These are phyloP conservation scores for Pestalotiopsis sp. DNA, from an alignment of 2,329 filamentous ascomycete species.

Conservation along the genomic window DNA sequence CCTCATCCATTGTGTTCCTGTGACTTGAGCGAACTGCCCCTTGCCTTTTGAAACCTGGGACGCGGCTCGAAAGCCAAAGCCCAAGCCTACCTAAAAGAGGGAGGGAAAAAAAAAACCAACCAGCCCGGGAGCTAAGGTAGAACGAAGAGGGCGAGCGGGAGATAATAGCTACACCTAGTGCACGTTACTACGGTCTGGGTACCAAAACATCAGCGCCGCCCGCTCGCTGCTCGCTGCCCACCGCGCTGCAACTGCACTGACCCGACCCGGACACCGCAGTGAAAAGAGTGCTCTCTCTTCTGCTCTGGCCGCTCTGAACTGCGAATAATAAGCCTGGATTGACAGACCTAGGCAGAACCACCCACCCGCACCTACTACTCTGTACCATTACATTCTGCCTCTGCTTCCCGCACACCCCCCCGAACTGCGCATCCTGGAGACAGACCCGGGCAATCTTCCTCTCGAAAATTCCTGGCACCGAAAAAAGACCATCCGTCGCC, in stretches of 20 bases:
- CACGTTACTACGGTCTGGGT: constrained; percentile 2
- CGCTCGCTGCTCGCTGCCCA: background rate
- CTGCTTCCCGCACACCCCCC: background rate
- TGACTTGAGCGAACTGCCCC: constrained; percentile 1
- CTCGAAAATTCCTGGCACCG: constrained; percentile 11
- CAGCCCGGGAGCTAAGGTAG: background rate
- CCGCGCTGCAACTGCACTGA: background rate
- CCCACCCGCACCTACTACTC: too few species aligned
- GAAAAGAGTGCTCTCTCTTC: too few species aligned
- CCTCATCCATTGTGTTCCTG: background rate
- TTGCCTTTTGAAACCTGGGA: constrained; percentile 5
- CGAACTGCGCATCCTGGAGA: background rate
- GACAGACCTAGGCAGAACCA: too few species aligned
- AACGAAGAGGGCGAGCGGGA: background rate
- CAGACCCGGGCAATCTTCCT: constrained; percentile 10
- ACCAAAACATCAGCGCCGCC: constrained; percentile 5
- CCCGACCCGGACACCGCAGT: background rate
- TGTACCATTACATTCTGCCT: too few species aligned
- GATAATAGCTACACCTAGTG: background rate
- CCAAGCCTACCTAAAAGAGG: background rate
- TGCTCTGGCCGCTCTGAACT: too few species aligned
- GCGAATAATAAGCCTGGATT: too few species aligned
- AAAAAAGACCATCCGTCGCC: constrained; percentile 1
- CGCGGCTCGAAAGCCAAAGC: constrained; percentile 1
- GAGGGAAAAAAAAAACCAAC: background rate